Conservation (phyloP, 352 stramenopile genomes). For the Globisporangium abappressorium region DNA sequence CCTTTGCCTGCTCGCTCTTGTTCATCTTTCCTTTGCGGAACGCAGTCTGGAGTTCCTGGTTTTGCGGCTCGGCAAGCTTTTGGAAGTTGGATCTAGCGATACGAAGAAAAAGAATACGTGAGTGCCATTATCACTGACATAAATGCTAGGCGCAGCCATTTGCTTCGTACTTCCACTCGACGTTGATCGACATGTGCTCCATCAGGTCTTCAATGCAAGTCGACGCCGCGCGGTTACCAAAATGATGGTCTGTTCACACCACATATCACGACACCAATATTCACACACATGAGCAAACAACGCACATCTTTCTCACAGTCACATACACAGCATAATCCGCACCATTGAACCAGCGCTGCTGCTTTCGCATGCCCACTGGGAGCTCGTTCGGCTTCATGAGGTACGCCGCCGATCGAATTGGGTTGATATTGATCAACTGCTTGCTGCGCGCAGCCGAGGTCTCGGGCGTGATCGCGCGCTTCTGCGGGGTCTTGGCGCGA, state of each 20-base stretch:
- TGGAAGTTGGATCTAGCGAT: constrained; percentile 64
- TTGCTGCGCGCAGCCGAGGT: constrained; percentile 62
- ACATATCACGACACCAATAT: background rate
- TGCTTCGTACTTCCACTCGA: constrained; percentile 61
- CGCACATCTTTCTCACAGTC: background rate
- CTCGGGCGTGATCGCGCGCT: constrained; percentile 38
- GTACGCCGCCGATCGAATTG: constrained; percentile 62
- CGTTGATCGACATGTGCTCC: constrained; percentile 86
- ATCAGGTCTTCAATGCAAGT: constrained; percentile 79
- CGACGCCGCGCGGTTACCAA: constrained; percentile 70
- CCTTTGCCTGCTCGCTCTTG: constrained; percentile 28
- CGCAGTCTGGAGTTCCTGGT: constrained; percentile 65
- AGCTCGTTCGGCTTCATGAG: constrained; percentile 68
- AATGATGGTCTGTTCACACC: constrained; percentile 62
- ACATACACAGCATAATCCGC: background rate
- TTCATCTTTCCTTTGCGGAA: constrained; percentile 65
- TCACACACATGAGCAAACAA: background rate
- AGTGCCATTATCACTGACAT: background rate
- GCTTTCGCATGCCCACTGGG: constrained; percentile 61
- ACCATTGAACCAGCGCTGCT: constrained; percentile 87
- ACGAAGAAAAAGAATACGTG: background rate
- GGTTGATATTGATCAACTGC: constrained; percentile 78
- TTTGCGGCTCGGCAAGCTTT: constrained; percentile 73
- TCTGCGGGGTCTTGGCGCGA: constrained; percentile 61
- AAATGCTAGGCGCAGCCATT: background rate